Percentiles rank a stretch among this genome's conserved stretches.
phyloP scores from a whole-genome alignment of 2,329 filamentous ascomycete species.

The Neonectria ditissima region DNA sequence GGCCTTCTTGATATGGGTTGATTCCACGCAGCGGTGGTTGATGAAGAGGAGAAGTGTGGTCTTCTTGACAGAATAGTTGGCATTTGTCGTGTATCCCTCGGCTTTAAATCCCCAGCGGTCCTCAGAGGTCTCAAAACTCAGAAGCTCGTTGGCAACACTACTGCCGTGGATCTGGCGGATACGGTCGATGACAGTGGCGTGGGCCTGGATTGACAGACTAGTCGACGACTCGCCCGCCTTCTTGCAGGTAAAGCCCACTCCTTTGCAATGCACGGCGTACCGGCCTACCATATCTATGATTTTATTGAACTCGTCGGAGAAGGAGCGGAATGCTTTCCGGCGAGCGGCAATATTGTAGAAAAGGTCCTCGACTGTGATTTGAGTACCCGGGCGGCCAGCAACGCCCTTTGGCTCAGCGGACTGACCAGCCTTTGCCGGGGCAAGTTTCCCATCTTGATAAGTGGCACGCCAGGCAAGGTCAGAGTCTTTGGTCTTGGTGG shows the following conservation, averaged over 20 bases:
- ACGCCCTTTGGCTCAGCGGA: slow-evolving; percentile 86
- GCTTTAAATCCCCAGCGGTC: slow-evolving; percentile 86
- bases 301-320: slow-evolving; percentile 96
- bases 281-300: slow-evolving; percentile 94
- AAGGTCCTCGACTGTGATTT: slow-evolving; percentile 95
- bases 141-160: slow-evolving; percentile 86
- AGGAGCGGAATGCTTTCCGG: slow-evolving; percentile 87
- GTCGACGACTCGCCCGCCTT: slow-evolving; percentile 91
- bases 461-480: slow-evolving; percentile 90
- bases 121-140: slow-evolving; percentile 79
- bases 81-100: slow-evolving; percentile 86
- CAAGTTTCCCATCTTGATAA: slow-evolving; percentile 85
- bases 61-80: slow-evolving; percentile 93
- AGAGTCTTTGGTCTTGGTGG: slow-evolving; percentile 90
- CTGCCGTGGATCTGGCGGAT: slow-evolving; percentile 92
- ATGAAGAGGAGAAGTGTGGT: slow-evolving; percentile 93
- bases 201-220: slow-evolving; percentile 82
- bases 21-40: slow-evolving; percentile 95
- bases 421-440: slow-evolving; percentile 88
- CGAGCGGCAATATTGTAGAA: slow-evolving; percentile 97
- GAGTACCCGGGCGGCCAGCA: slow-evolving; percentile 89
- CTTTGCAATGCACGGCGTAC: slow-evolving; percentile 90
- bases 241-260: slow-evolving; percentile 96
- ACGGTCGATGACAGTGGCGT: slow-evolving; percentile 79
- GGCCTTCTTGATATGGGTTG: slow-evolving; percentile 85